Conservation (phyloP, 2,329 filamentous ascomycete genomes). For the Alternaria sp. region DNA sequence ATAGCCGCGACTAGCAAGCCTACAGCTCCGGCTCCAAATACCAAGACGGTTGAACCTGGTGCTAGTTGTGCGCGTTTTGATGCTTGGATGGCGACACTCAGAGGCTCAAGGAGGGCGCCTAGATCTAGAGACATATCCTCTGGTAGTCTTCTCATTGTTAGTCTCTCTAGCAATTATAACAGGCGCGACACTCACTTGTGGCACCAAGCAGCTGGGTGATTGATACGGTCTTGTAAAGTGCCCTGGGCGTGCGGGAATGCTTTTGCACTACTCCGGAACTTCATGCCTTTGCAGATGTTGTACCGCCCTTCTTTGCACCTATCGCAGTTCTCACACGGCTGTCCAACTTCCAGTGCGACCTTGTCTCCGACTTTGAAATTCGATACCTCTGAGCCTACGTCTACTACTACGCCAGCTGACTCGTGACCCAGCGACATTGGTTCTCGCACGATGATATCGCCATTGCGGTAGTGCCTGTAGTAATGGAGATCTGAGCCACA, state of each 20-base stretch:
- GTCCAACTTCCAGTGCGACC: slow-evolving; percentile 91
- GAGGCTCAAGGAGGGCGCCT: slow-evolving; percentile 67
- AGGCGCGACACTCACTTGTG: slow-evolving; percentile 55
- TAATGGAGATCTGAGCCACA: slow-evolving; percentile 82
- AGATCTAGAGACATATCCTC: slow-evolving; percentile 62
- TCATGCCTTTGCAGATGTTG: slow-evolving; percentile 69
- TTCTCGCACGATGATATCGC: slow-evolving; percentile 81
- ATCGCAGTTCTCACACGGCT: slow-evolving; percentile 75
- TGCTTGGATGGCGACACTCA: slow-evolving; percentile 69
- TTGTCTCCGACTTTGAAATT: slow-evolving; percentile 77
- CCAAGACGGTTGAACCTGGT: slow-evolving; percentile 59
- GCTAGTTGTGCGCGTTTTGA: slow-evolving; percentile 63
- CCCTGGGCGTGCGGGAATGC: slow-evolving; percentile 69
- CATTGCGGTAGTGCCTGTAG: slow-evolving; percentile 87
- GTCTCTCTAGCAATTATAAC: not conserved
- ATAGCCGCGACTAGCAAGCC: slow-evolving; percentile 68
- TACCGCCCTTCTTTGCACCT: slow-evolving; percentile 66
- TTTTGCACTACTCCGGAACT: slow-evolving; percentile 68
- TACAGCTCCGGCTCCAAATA: slow-evolving; percentile 70
- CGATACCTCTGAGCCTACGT: slow-evolving; percentile 71
- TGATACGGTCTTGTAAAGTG: slow-evolving; percentile 69
- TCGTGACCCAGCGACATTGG: slow-evolving; percentile 84
- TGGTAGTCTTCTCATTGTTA: slow-evolving; percentile 54
- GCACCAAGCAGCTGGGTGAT: slow-evolving; percentile 69
- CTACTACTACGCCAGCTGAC: slow-evolving; percentile 80